phyloP scores from a whole-genome alignment of 1,139 yeast species.

The Hemisphaericaspora subhashii region DNA sequence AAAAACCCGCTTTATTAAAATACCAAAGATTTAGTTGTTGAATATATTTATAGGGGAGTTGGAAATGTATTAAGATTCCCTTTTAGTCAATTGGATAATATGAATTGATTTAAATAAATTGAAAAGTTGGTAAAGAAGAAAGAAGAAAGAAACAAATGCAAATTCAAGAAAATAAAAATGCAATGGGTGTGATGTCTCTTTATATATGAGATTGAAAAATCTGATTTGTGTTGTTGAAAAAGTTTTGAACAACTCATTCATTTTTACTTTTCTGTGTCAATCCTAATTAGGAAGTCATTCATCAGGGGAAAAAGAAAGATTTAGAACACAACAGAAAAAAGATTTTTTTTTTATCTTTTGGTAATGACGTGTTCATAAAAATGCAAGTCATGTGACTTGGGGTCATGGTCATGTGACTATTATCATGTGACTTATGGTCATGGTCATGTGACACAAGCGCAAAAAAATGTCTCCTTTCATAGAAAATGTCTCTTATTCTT shows the following conservation, averaged over 20 bases:
- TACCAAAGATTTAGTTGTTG: too few species aligned
- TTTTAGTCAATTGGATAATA: too few species aligned
- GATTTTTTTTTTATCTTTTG: not conserved
- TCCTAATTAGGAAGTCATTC: not conserved
- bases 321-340: not conserved
- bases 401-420: not conserved
- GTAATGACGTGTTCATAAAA: not conserved
- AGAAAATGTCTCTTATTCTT: not conserved
- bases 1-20: not conserved
- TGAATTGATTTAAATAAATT: too few species aligned
- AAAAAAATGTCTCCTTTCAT: not conserved
- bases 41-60: too few species aligned
- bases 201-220: not conserved
- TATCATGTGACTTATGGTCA: not conserved
- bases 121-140: too few species aligned
- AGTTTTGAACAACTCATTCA: slow-evolving; percentile 2
- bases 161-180: too few species aligned
- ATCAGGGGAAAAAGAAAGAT: not conserved
- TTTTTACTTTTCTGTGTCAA: not conserved
- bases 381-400: not conserved
- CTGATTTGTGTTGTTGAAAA: not conserved
- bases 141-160: too few species aligned
- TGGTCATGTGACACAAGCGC: not conserved
- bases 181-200: too few species aligned
- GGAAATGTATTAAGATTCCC: too few species aligned